phyloP scores from a whole-genome alignment of 2,329 filamentous ascomycete genomes.

The Eutypa lata region DNA sequence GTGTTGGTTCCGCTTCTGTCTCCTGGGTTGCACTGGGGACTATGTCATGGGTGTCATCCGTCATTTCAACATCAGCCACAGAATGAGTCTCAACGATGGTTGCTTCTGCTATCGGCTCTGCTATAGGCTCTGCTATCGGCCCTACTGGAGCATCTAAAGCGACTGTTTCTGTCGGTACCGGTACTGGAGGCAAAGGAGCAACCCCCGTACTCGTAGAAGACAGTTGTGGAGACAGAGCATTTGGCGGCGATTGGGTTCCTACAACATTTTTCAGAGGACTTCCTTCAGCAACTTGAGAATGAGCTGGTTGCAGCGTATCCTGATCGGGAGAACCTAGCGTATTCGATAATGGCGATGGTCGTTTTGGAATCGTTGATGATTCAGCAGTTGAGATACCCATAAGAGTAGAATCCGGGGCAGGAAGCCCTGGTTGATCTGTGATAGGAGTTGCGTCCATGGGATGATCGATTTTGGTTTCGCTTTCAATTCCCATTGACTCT shows the following conservation, averaged over 20 bases:
- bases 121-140: background rate
- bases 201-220: background rate
- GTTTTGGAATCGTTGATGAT: conserved; percentile 7
- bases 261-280: conserved; percentile 53
- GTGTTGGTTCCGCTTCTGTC: background rate
- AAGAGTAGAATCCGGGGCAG: conserved; percentile 15
- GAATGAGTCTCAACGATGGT: background rate
- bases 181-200: background rate
- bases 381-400: conserved; percentile 14
- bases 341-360: conserved; percentile 20
- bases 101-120: background rate
- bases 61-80: conserved; percentile 11
- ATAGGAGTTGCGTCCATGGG: conserved; percentile 30
- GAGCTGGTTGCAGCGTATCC: conserved; percentile 20
- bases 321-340: conserved; percentile 28
- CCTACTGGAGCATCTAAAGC: background rate
- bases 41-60: conserved; percentile 4
- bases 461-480: conserved; percentile 27
- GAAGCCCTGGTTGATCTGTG: conserved; percentile 20
- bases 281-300: conserved; percentile 40
- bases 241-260: conserved; percentile 41
- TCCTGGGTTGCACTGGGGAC: background rate
- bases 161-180: background rate
- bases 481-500: conserved; percentile 23
- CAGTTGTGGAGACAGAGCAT: background rate